Evolutionary conservation across 148 eudicot species (phyloP).

Genomic region (Chenopodium quinoa): DNA sequence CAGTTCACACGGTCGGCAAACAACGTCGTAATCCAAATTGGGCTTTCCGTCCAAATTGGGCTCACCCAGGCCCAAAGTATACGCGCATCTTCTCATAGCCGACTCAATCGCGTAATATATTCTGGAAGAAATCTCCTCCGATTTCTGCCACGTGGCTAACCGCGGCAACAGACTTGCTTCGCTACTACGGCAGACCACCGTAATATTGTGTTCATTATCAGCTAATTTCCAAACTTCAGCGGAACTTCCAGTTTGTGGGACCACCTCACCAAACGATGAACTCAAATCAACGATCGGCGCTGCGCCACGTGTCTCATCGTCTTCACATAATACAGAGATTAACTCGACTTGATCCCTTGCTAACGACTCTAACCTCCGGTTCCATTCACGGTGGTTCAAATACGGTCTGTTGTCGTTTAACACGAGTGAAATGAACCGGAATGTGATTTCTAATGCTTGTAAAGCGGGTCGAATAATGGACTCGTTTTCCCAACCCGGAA

Average conservation of each 20-base stretch:
- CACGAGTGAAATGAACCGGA: slow-evolving; percentile 59
- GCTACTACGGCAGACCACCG: slow-evolving; percentile 53
- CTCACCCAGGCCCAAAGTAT: slow-evolving; percentile 74
- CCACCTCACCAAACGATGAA: slow-evolving; percentile 36
- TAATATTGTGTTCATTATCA: slow-evolving; percentile 19
- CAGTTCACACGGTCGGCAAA: slow-evolving; percentile 61
- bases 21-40: slow-evolving; percentile 55
- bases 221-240: slow-evolving; percentile 61
- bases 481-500: slow-evolving; percentile 63
- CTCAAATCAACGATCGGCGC: slow-evolving; percentile 54
- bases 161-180: slow-evolving; percentile 57
- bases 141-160: slow-evolving; percentile 58
- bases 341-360: slow-evolving; percentile 48
- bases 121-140: slow-evolving; percentile 41
- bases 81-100: slow-evolving; percentile 51
- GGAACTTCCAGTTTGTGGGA: slow-evolving; percentile 46
- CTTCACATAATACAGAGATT: slow-evolving; percentile 48
- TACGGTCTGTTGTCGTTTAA: slow-evolving; percentile 63
- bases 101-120: slow-evolving; percentile 58
- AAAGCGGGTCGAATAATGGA: slow-evolving; percentile 58
- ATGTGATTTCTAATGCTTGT: slow-evolving; percentile 62
- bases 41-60: slow-evolving; percentile 67
- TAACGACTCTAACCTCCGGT: slow-evolving; percentile 49
- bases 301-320: slow-evolving; percentile 30
- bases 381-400: slow-evolving; percentile 54